These are phyloP conservation scores for Lotmaria passim DNA, from an alignment of 208 protist genomes.

Conservation along the genomic window DNA sequence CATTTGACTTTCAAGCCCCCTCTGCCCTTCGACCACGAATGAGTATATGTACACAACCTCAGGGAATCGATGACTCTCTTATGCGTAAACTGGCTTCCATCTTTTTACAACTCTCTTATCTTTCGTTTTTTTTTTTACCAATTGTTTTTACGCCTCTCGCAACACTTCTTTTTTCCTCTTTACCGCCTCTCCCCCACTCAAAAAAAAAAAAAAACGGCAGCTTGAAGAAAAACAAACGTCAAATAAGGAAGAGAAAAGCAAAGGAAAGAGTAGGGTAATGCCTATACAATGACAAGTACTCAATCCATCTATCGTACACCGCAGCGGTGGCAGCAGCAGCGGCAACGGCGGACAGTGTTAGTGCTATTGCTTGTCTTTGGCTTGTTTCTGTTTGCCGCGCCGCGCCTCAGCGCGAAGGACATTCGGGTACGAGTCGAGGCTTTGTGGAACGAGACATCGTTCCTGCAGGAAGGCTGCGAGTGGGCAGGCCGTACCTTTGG, in stretches of 20 bases:
- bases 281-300: background rate
- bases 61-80: too few relatives aligned
- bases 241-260: too few relatives aligned
- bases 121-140: background rate
- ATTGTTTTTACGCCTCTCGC: background rate
- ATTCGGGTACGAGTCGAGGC: slow-evolving; percentile 55
- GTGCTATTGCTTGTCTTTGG: slow-evolving; percentile 1
- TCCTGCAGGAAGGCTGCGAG: slow-evolving; percentile 75
- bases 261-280: too few relatives aligned
- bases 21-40: too few relatives aligned
- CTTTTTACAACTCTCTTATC: background rate
- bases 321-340: too few relatives aligned
- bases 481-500: slow-evolving; percentile 38
- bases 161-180: background rate
- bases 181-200: background rate
- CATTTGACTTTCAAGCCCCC: too few relatives aligned
- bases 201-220: too few relatives aligned
- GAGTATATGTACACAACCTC: too few relatives aligned
- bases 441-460: slow-evolving; percentile 67
- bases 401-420: slow-evolving; percentile 30
- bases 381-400: background rate
- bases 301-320: background rate
- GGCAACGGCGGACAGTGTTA: too few relatives aligned
- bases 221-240: too few relatives aligned
- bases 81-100: background rate